phyloP scores from a whole-genome alignment of 2,329 filamentous ascomycete species.

The Orbilia blumenaviensis region DNA sequence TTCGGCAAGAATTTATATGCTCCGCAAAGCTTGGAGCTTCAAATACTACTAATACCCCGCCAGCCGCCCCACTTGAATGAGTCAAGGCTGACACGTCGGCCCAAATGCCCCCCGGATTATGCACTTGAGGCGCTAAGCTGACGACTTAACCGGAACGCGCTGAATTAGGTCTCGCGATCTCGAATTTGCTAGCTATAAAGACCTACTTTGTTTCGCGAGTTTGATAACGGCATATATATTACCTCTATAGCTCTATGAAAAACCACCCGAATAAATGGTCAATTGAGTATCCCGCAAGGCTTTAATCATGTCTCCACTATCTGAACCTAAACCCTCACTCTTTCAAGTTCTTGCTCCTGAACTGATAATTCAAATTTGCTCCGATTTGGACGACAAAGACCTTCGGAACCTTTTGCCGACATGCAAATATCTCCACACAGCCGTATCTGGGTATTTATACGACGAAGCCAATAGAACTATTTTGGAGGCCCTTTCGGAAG shows the following conservation, averaged over 20 bases:
- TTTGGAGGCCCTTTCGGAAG: background rate
- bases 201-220: no score
- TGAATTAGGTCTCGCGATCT: background rate
- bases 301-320: no score
- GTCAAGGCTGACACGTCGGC: constrained; percentile 11
- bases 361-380: background rate
- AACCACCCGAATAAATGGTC: no score
- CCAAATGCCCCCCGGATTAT: background rate
- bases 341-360: constrained; percentile 1
- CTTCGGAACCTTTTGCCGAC: background rate
- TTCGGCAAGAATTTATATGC: no score
- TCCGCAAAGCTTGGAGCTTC: no score
- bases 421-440: background rate
- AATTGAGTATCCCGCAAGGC: no score
- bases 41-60: no score
- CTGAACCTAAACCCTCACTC: background rate
- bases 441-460: background rate
- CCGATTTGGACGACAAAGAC: background rate
- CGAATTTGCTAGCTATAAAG: no score
- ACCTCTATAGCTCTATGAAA: no score
- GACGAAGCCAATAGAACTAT: background rate
- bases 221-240: no score
- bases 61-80: background rate
- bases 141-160: background rate
- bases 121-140: constrained; percentile 5